Percentiles rank a stretch among this genome's conserved stretches.
phyloP scores from a whole-genome alignment of 2,329 filamentous ascomycete genomes.

The Fusarium caatingaense region DNA sequence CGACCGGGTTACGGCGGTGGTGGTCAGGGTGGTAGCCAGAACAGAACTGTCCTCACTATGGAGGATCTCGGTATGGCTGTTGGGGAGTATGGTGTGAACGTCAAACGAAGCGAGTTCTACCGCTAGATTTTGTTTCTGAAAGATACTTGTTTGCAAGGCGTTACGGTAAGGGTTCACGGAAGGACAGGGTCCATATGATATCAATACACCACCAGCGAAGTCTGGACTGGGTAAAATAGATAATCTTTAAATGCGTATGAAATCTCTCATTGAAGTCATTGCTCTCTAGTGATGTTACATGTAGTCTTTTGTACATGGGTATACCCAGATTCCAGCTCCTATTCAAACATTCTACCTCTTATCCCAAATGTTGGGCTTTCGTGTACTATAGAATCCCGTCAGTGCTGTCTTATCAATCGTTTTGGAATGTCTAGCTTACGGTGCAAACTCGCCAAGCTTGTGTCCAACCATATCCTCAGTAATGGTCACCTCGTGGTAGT shows the following conservation, averaged over 20 bases:
- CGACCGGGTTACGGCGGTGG: constrained; percentile 86
- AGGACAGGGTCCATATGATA: constrained; percentile 26
- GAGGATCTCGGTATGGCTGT: constrained; percentile 99
- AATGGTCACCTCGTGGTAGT: constrained; percentile 82
- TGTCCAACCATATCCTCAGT: constrained; percentile 97
- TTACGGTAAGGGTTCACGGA: constrained; percentile 43
- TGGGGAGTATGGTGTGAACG: constrained; percentile 96
- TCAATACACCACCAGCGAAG: constrained; percentile 30
- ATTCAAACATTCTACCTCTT: constrained; percentile 48
- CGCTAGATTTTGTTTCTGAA: constrained; percentile 61
- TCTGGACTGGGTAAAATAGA: constrained; percentile 34
- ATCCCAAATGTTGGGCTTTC: constrained; percentile 68
- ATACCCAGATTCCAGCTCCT: constrained; percentile 37
- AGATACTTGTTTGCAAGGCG: constrained; percentile 36
- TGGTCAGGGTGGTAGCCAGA: constrained; percentile 87
- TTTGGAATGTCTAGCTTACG: constrained; percentile 66
- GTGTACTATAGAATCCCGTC: constrained; percentile 56
- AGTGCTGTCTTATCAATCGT: background rate
- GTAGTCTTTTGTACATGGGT: constrained; percentile 47
- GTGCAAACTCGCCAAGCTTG: constrained; percentile 91
- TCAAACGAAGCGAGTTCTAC: constrained; percentile 98
- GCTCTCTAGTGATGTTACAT: constrained; percentile 47
- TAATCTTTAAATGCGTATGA: constrained; percentile 24
- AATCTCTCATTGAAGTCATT: constrained; percentile 27
- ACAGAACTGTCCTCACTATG: constrained; percentile 96